These are phyloP conservation scores for Tricholoma sp. DNA, from an alignment of 768 basidiomycete genomes.

Conservation along the genomic window DNA sequence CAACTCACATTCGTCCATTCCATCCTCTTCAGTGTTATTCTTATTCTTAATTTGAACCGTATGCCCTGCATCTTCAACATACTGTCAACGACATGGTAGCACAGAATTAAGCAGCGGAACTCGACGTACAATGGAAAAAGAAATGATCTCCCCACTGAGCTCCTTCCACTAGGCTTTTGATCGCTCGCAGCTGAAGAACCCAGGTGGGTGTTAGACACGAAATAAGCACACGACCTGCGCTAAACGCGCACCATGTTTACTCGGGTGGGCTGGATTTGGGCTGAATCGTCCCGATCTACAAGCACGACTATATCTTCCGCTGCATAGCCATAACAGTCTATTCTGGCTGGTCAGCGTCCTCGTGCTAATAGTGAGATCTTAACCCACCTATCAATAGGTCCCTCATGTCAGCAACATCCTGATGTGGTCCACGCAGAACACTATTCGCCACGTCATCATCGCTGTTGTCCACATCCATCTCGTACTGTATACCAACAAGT, in stretches of 20 bases:
- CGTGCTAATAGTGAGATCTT: background rate
- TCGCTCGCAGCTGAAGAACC: constrained; percentile 34
- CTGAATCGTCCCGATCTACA: constrained; percentile 31
- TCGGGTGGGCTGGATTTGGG: constrained; percentile 33
- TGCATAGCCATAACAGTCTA: constrained; percentile 35
- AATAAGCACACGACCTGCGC: background rate
- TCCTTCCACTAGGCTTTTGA: constrained; percentile 37
- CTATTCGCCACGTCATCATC: constrained; percentile 4
- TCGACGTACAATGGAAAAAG: constrained; percentile 51
- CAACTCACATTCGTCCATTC: constrained; percentile 45
- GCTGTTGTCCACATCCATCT: constrained; percentile 10
- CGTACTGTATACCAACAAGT: constrained; percentile 32
- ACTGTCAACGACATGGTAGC: background rate
- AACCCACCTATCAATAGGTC: constrained; percentile 32
- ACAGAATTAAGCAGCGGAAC: background rate
- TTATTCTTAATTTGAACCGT: constrained; percentile 37
- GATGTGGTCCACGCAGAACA: constrained; percentile 30
- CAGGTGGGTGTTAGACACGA: background rate
- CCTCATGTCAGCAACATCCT: constrained; percentile 31
- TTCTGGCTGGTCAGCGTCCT: constrained; percentile 6
- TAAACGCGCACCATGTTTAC: constrained; percentile 37
- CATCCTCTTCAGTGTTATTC: constrained; percentile 44
- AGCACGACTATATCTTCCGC: constrained; percentile 37
- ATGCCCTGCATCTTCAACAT: constrained; percentile 43
- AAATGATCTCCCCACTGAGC: constrained; percentile 44